These are phyloP conservation scores for Chrysopogon serrulatus DNA, from an alignment of 176 grass and related monocot species.

Conservation along the genomic window DNA sequence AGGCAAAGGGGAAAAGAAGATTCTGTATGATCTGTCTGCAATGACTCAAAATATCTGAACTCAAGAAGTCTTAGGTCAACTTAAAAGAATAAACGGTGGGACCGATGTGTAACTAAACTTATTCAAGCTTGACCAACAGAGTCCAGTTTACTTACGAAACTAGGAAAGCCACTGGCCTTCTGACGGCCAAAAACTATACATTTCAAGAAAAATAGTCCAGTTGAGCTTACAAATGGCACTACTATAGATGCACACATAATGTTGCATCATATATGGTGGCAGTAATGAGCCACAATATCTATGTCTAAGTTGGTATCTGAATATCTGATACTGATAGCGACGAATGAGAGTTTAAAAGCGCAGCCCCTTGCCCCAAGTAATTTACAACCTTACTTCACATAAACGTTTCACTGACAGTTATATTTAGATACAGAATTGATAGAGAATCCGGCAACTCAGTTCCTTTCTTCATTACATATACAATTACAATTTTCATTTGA, in stretches of 20 bases:
- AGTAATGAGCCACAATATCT: not conserved
- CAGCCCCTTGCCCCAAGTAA: not conserved
- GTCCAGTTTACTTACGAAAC: not conserved
- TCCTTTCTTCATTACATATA: not conserved
- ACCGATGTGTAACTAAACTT: not conserved
- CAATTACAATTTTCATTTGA: not conserved
- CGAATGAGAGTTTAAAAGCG: not conserved
- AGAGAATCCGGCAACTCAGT: not conserved
- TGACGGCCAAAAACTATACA: not conserved
- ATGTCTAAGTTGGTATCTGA: not conserved
- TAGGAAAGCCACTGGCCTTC: not conserved
- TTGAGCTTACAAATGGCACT: not conserved
- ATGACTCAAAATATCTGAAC: not conserved
- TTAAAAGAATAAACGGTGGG: slow-evolving; percentile 1
- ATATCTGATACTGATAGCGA: no score
- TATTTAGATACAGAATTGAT: not conserved
- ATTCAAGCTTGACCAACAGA: not conserved
- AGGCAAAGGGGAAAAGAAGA: not conserved
- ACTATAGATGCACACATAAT: not conserved
- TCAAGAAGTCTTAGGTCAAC: not conserved
- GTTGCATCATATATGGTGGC: not conserved
- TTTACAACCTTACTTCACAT: not conserved
- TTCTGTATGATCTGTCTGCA: not conserved
- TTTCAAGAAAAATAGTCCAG: slow-evolving; percentile 1
- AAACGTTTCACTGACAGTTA: not conserved